Base-by-base conservation (phyloP, 2,329 filamentous ascomycete genomes). In the Talaromyces sp. region DNA sequence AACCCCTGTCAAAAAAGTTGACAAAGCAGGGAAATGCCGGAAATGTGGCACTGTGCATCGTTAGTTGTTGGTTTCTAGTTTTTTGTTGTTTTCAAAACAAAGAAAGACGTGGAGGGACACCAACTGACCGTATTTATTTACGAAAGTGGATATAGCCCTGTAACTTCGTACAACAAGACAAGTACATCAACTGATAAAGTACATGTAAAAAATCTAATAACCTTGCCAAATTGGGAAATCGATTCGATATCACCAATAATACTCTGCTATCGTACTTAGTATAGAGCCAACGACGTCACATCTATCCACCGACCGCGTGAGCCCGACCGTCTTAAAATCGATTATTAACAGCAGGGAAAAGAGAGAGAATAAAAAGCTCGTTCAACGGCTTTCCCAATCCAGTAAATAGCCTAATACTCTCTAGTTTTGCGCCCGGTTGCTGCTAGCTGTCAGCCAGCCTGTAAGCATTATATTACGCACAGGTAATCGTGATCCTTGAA, bases 361-460 rank as follows among this genome's bases (percentile, higher is more conserved):
- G 3, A 14, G 5, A 35, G 6, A 3, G 4, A 35, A 35, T 5
- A 14, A 14, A 12, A 35, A 35, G 12, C 35, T n/a, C 14, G 4
- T 38, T 4, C 5, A 8, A 17, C 35, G 17, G 50, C 38, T 50
- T 24, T 60, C 58, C 58, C 3, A 24, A 53, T 57, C 11, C 10
- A 51, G 59, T 61, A 61, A 61, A 57, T 61, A 32, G 59, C 54
- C 59, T 61, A 61, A 61, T 57, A 48, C 59, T 38, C 51, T 57
- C 59, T 61, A 61, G 59, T 48, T 55, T 57, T n/a, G 35, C 35
- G 35, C 5, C 14, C 17, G 35, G 35, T n/a, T n/a, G 35, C 35
- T n/a, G 0, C 6, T 14, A 3, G 32, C 3, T 14, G 26, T 27
- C n/a, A n/a, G n/a, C n/a, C 4, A 27, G 26, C 10, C 31, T 32